Percentiles rank a stretch among this genome's conserved stretches.
Conservation (phyloP, 1,139 yeast genomes). For the Geotrichum reessii region DNA sequence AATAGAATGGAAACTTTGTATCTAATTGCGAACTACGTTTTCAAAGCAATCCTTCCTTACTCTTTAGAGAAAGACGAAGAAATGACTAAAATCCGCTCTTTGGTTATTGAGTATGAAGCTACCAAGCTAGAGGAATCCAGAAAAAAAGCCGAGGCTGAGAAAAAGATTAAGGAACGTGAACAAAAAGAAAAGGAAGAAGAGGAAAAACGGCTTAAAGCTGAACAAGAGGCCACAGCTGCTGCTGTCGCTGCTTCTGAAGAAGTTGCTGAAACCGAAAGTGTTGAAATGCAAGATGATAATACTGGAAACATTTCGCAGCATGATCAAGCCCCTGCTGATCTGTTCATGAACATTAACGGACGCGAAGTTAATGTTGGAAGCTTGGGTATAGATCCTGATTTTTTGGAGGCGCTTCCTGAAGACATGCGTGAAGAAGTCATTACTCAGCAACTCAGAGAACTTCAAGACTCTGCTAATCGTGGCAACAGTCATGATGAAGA, state of each 20-base stretch:
- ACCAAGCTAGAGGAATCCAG: constrained; percentile 25
- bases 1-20: constrained; percentile 40
- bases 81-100: constrained; percentile 28
- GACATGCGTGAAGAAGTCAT: constrained; percentile 91
- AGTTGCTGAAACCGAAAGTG: constrained; percentile 16
- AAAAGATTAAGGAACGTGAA: constrained; percentile 25
- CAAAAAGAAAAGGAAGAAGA: constrained; percentile 33
- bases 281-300: constrained; percentile 21
- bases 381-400: constrained; percentile 88
- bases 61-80: constrained; percentile 39
- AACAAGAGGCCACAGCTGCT: constrained; percentile 21
- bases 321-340: constrained; percentile 2
- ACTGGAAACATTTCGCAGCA: constrained; percentile 5
- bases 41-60: constrained; percentile 33
- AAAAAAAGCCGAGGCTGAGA: constrained; percentile 38
- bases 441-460: constrained; percentile 75
- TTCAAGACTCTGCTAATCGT: constrained; percentile 36
- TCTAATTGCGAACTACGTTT: constrained; percentile 50
- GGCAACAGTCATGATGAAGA: constrained; percentile 48
- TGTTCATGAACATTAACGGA: constrained; percentile 71
- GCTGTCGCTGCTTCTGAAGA: constrained; percentile 23
- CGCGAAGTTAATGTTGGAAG: constrained; percentile 80
- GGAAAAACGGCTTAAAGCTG: constrained; percentile 25
- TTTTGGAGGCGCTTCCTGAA: constrained; percentile 83
- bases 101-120: constrained; percentile 22